Evolutionary conservation across 2,329 filamentous ascomycete genomes (phyloP), one percentile per base, ranked within the genome.

Genomic region (Blumeria graminis): DNA sequence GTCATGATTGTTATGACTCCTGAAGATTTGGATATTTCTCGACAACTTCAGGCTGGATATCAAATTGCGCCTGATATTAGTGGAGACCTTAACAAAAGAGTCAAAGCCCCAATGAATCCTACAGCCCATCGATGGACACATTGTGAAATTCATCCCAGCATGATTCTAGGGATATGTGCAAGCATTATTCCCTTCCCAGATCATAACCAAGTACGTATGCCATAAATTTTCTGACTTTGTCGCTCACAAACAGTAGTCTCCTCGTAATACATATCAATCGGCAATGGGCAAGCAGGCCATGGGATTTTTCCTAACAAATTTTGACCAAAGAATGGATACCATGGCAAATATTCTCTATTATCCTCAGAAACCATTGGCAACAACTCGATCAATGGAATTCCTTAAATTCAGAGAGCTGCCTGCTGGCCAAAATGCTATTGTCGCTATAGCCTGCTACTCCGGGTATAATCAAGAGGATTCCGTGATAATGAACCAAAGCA

Each of bases 381-480:
- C 90, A 1, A 98, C 92, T 16, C 80, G 89, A 61, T 94, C 90
- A 3, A 98, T 98, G 93, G 92, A 98, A 69, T 96, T 93, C 69
- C 74, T 98, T 64, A 94, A 94, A 66, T 98, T 98, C 81, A 80
- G 92, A 71, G 92, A 98, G 69, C 74, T 98, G 58, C 92, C 92
- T 16, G 92, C 92, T 14, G 92, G 92, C 2, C 92, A 98, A 69
- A 98, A 98, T 65, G 92, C 92, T 18, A 98, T 98, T 64, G 92
- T 98, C 11, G 93, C 92, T 43, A 98, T 98, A 70, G 82, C 88
- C 58, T 93, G 86, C 68, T 98, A 98, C 71, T 94, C 89, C 56
- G 92, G 92, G 58, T 98, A 98, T 74, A 98, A 98, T 70, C 93
- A 98, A 69, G 92, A 98, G 87, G 92, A 98, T 80, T 98, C 92